Conservation (phyloP, 2,329 filamentous ascomycete species). For the Lomentospora prolificans region DNA sequence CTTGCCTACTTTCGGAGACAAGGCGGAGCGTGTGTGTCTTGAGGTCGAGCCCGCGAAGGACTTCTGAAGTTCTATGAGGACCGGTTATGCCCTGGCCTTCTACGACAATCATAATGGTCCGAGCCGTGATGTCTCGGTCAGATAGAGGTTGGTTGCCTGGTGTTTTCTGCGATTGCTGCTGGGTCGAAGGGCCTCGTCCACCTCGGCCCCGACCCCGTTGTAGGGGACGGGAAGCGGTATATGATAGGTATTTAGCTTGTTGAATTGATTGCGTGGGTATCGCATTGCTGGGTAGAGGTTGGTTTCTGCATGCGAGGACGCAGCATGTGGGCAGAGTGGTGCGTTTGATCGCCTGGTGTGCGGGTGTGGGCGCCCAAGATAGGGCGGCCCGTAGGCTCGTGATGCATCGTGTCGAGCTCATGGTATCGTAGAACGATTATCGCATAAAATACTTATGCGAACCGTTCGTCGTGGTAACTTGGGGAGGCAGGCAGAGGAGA, state of each 20-base stretch:
- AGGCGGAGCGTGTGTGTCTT: conserved; percentile 29
- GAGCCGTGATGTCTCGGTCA: conserved; percentile 35
- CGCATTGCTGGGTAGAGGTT: conserved; percentile 4
- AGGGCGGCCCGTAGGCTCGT: conserved; percentile 36
- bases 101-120: conserved; percentile 30
- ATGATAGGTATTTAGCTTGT: conserved; percentile 1
- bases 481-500: not conserved
- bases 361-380: conserved; percentile 26
- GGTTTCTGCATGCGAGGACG: not conserved
- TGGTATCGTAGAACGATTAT: not conserved
- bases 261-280: conserved; percentile 8
- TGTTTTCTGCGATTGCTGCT: not conserved
- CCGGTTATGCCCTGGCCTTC: conserved; percentile 27
- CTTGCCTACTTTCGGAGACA: conserved; percentile 19
- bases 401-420: conserved; percentile 22
- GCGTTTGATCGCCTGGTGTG: not conserved
- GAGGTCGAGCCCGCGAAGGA: conserved; percentile 30
- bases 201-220: not conserved
- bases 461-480: not conserved
- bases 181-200: not conserved
- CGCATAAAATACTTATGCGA: not conserved
- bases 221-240: not conserved
- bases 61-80: conserved; percentile 25
- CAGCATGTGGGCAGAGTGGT: not conserved
- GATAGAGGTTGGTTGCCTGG: conserved; percentile 18